These are phyloP conservation scores for Phoenix dactylifera DNA, from an alignment of 176 grass and related monocot genomes.

Conservation along the genomic window DNA sequence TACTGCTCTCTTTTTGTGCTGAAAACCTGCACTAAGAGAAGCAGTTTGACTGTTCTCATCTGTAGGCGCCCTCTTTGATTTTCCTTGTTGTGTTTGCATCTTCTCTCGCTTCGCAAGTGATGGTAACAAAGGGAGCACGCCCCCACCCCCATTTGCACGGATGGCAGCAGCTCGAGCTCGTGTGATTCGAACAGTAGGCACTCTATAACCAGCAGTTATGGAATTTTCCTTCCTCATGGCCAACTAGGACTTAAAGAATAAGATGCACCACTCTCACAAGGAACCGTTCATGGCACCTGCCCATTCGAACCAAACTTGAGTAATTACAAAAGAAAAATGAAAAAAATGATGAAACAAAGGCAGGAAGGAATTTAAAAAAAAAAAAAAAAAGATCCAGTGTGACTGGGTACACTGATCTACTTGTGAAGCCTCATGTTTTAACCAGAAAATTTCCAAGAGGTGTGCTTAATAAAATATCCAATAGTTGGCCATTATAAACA, in stretches of 20 bases:
- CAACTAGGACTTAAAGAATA: constrained; percentile 16
- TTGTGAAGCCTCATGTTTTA: too few species aligned
- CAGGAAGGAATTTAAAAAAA: too few species aligned
- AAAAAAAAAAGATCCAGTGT: too few species aligned
- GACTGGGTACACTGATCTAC: too few species aligned
- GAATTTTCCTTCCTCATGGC: constrained; percentile 41
- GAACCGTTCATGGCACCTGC: too few species aligned
- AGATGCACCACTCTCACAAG: too few species aligned
- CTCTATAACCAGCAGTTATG: constrained; percentile 15
- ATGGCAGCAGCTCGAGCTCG: constrained; percentile 35
- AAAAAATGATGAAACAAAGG: too few species aligned
- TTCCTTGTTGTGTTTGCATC: constrained; percentile 13
- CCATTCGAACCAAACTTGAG: too few species aligned
- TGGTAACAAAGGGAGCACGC: constrained; percentile 18
- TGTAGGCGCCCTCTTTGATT: constrained; percentile 32
- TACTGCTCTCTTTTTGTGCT: constrained; percentile 35
- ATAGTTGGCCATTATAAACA: too few species aligned
- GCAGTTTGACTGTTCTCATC: constrained; percentile 32
- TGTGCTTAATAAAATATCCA: too few species aligned
- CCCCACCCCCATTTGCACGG: constrained; percentile 18
- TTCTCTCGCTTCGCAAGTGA: constrained; percentile 12
- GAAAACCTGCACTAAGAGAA: constrained; percentile 20
- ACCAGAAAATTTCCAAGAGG: too few species aligned
- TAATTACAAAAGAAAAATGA: too few species aligned
- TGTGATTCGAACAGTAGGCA: constrained; percentile 36